Conservation (phyloP, 1,284 basidiomycete genomes). For the Porogramme epimiltina region DNA sequence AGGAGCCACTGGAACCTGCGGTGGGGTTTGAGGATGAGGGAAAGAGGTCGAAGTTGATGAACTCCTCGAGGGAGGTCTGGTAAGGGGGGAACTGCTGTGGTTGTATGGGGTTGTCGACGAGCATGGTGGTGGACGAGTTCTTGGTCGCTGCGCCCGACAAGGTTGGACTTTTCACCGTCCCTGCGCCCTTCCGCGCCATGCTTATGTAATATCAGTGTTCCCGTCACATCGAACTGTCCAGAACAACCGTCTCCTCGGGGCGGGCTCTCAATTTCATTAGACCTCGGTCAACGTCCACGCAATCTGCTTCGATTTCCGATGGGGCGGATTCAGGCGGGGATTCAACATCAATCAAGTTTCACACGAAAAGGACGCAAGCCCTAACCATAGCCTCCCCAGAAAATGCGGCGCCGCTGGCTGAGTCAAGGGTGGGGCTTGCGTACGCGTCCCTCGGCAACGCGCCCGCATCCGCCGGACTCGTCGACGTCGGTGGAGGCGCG, state of each 20-base stretch:
- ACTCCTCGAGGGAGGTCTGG: slow-evolving; percentile 44
- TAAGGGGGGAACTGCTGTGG: slow-evolving; percentile 24
- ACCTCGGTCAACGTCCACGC: background rate
- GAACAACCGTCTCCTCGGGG: slow-evolving; percentile 4
- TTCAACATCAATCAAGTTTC: background rate
- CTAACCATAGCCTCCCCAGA: background rate
- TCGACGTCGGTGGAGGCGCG: no score
- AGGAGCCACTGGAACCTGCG: slow-evolving; percentile 32
- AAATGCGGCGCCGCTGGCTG: background rate
- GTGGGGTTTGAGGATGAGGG: slow-evolving; percentile 27
- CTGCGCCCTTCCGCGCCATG: background rate
- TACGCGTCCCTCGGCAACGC: slow-evolving; percentile 9
- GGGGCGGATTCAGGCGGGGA: background rate
- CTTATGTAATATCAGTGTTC: slow-evolving; percentile 3
- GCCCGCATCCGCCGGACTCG: background rate
- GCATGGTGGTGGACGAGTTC: slow-evolving; percentile 29
- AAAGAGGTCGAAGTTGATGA: slow-evolving; percentile 51
- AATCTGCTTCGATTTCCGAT: background rate
- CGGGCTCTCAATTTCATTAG: background rate
- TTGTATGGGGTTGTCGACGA: slow-evolving; percentile 33
- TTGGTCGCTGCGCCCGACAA: background rate
- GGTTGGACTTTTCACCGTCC: slow-evolving; percentile 2
- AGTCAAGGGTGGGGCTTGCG: background rate
- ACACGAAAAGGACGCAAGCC: no score
- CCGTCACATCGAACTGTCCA: slow-evolving; percentile 12